Evolutionary conservation across 495 filamentous ascomycete species (phyloP).

Genomic region (Aspergillus campestris): DNA sequence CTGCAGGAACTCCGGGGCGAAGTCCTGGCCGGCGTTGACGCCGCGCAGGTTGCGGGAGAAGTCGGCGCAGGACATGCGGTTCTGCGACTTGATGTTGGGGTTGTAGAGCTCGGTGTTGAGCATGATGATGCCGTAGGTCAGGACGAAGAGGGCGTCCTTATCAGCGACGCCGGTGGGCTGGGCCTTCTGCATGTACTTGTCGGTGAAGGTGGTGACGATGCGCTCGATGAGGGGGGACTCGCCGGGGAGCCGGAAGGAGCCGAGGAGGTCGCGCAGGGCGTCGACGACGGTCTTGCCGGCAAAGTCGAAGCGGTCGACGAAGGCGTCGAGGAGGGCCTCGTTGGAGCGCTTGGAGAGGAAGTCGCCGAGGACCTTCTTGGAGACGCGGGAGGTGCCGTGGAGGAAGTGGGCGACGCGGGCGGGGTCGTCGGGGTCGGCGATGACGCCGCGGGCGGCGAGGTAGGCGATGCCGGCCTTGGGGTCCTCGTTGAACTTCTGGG

Average conservation of each 20-base stretch:
- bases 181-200: conserved; percentile 71
- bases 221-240: conserved; percentile 90
- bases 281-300: conserved; percentile 78
- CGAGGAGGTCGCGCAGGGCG: conserved; percentile 76
- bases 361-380: conserved; percentile 86
- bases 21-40: conserved; percentile 79
- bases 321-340: conserved; percentile 69
- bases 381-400: conserved; percentile 74
- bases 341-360: conserved; percentile 87
- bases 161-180: conserved; percentile 70
- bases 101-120: conserved; percentile 93
- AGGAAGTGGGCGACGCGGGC: conserved; percentile 70
- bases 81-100: conserved; percentile 71
- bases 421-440: conserved; percentile 64
- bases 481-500: conserved; percentile 89
- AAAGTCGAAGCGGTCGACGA: conserved; percentile 82
- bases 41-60: conserved; percentile 86
- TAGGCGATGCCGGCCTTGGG: conserved; percentile 86
- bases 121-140: conserved; percentile 96
- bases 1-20: conserved; percentile 76
- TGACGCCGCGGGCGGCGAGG: conserved; percentile 74
- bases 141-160: conserved; percentile 80
- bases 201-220: conserved; percentile 78
- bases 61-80: conserved; percentile 71
- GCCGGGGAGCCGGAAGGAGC: conserved; percentile 89